Conservation (phyloP, 305 asterid genomes). For the Solanum aculeatissimum region DNA sequence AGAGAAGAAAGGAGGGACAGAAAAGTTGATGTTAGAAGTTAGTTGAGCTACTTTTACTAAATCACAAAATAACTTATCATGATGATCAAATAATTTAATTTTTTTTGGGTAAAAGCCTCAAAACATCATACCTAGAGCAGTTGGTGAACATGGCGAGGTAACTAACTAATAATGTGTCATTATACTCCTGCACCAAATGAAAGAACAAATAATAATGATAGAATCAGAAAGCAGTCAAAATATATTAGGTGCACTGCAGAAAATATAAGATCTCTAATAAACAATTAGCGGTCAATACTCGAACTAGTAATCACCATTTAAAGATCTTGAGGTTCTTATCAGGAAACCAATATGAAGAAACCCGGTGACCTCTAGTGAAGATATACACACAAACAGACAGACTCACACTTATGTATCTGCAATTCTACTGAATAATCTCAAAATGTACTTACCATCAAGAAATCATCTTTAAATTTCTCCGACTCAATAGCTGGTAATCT, state of each 20-base stretch:
- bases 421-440: neutral
- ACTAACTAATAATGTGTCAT: slow-evolving; percentile 65
- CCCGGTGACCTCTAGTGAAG: neutral
- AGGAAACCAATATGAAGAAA: neutral
- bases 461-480: slow-evolving; percentile 80
- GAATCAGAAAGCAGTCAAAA: neutral
- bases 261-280: neutral
- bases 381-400: neutral
- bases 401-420: neutral
- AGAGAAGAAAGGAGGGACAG: neutral
- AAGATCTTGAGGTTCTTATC: neutral
- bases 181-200: slow-evolving; percentile 52
- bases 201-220: neutral
- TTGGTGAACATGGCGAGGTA: slow-evolving; percentile 95
- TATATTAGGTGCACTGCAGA: neutral
- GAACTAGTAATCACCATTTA: neutral
- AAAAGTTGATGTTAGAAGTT: neutral
- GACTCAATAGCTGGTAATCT: slow-evolving; percentile 93
- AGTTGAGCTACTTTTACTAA: neutral
- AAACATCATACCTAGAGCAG: slow-evolving; percentile 69
- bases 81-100: neutral
- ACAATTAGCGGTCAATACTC: neutral
- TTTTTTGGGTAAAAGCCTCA: neutral
- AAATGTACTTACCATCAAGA: slow-evolving; percentile 68
- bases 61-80: neutral